These are phyloP conservation scores for Sclerotinia glacialis DNA, from an alignment of 2,329 filamentous ascomycete species.

Conservation along the genomic window DNA sequence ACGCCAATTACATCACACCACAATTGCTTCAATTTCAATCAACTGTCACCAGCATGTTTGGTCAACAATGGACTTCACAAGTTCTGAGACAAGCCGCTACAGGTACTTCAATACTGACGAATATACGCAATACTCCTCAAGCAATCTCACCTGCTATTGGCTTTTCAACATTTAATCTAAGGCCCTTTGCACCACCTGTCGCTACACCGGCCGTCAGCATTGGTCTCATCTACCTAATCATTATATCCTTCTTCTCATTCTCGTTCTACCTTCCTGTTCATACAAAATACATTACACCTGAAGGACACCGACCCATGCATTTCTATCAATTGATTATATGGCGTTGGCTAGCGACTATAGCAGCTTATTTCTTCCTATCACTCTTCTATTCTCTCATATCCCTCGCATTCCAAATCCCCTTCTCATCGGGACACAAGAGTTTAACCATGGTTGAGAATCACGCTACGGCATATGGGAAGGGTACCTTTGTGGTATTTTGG, in stretches of 20 bases:
- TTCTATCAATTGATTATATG: conserved; percentile 57
- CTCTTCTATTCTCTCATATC: conserved; percentile 63
- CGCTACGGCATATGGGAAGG: conserved; percentile 54
- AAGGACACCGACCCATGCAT: conserved; percentile 56
- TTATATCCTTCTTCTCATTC: conserved; percentile 64
- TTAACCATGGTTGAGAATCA: conserved; percentile 47
- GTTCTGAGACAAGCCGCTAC: conserved; percentile 35
- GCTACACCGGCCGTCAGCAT: conserved; percentile 58
- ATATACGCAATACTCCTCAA: conserved; percentile 50
- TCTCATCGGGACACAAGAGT: conserved; percentile 48
- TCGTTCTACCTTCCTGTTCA: conserved; percentile 64
- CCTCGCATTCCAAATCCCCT: conserved; percentile 61
- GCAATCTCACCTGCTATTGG: conserved; percentile 55
- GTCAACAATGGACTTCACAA: conserved; percentile 17
- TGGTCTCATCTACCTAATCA: conserved; percentile 63
- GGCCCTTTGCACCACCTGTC: conserved; percentile 56
- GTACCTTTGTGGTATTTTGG: conserved; percentile 61
- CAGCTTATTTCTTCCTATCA: conserved; percentile 59
- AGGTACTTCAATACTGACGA: conserved; percentile 41
- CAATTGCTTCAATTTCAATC: conserved; percentile 24
- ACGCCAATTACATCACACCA: conserved; percentile 52
- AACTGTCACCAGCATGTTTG: neutral
- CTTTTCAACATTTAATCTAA: conserved; percentile 55
- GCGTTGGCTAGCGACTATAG: conserved; percentile 55
- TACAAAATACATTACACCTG: conserved; percentile 53